Conservation (phyloP, 2,329 filamentous ascomycete species). For the Cercospora nicotianae region DNA sequence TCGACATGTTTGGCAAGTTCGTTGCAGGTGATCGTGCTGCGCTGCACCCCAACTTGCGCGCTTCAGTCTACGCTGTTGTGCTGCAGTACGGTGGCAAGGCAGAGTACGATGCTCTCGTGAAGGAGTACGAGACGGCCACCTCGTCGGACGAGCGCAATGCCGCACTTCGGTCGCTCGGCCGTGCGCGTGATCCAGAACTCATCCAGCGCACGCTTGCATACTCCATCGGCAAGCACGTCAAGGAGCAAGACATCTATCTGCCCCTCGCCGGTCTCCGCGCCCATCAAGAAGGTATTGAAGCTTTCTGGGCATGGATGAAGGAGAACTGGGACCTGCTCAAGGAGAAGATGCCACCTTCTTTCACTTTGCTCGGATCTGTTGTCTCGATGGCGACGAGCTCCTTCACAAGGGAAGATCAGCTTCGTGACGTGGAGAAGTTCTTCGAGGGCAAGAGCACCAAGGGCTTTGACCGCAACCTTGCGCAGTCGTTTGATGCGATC, state of each 20-base stretch:
- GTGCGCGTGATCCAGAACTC: constrained; percentile 72
- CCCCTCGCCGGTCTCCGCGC: constrained; percentile 76
- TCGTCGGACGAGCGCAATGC: constrained; percentile 90
- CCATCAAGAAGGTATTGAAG: constrained; percentile 74
- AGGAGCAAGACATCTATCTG: constrained; percentile 92
- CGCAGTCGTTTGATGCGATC: constrained; percentile 85
- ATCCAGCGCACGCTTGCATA: constrained; percentile 78
- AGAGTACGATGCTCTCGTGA: constrained; percentile 77
- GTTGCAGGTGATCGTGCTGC: constrained; percentile 74
- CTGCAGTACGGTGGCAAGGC: constrained; percentile 81
- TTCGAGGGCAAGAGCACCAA: constrained; percentile 81
- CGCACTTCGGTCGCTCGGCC: constrained; percentile 78
- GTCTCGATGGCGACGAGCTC: constrained; percentile 79
- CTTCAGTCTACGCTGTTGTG: constrained; percentile 81
- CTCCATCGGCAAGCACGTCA: constrained; percentile 76
- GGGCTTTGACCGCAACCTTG: constrained; percentile 81
- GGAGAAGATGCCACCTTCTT: constrained; percentile 78
- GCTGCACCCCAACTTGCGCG: constrained; percentile 87
- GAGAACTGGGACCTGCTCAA: constrained; percentile 84
- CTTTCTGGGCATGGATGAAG: constrained; percentile 80
- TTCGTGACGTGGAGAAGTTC: constrained; percentile 75
- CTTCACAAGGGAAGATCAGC: constrained; percentile 75
- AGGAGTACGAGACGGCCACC: constrained; percentile 71
- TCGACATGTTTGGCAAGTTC: constrained; percentile 89
- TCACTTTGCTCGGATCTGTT: constrained; percentile 81